Conservation (phyloP, 148 eudicot genomes). For the Pharnaceum exiguum region DNA sequence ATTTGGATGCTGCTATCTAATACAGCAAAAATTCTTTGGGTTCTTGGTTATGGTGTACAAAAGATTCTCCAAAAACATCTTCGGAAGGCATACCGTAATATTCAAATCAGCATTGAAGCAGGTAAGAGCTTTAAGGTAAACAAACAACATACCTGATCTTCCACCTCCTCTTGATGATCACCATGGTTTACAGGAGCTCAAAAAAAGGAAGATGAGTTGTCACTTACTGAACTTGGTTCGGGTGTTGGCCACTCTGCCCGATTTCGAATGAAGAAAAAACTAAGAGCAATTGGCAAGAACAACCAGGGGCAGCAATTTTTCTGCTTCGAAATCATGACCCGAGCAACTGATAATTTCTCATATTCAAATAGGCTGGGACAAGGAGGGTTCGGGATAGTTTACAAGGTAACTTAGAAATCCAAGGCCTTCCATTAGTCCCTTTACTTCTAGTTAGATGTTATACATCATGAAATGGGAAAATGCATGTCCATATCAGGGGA, state of each 20-base stretch:
- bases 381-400: constrained; percentile 45
- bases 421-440: neutral
- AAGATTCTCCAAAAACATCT: neutral
- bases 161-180: neutral
- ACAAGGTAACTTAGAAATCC: constrained; percentile 28
- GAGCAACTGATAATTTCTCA: constrained; percentile 33
- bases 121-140: neutral
- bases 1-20: constrained; percentile 2
- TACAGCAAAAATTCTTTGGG: neutral
- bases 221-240: constrained; percentile 12
- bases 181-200: neutral
- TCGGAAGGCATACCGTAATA: neutral
- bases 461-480: neutral
- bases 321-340: constrained; percentile 21
- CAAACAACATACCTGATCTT: neutral
- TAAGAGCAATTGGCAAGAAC: constrained; percentile 10
- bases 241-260: constrained; percentile 1
- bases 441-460: neutral
- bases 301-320: constrained; percentile 25
- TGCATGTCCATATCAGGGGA: constrained; percentile 43
- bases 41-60: constrained; percentile 2
- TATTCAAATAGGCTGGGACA: constrained; percentile 27
- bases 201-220: constrained; percentile 1
- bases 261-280: constrained; percentile 12
- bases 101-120: constrained; percentile 7